These are phyloP conservation scores for Chaetomium strumarium DNA, from an alignment of 2,329 filamentous ascomycete genomes.

Conservation along the genomic window DNA sequence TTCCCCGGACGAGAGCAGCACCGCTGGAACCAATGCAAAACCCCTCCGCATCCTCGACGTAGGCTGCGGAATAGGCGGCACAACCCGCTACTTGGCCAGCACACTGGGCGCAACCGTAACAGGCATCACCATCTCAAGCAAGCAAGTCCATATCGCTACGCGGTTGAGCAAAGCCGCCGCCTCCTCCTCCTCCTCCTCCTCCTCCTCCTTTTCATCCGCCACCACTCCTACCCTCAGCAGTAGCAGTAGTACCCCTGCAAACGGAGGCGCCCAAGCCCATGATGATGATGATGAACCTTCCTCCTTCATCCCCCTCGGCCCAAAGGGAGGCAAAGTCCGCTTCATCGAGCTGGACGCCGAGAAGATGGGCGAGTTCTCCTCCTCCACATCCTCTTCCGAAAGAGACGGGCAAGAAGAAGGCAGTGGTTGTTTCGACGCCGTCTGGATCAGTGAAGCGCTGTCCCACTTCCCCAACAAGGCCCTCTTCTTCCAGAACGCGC, in stretches of 20 bases:
- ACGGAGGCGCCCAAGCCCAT: neutral
- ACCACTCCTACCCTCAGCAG: neutral
- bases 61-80: slow-evolving; percentile 56
- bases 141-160: slow-evolving; percentile 53
- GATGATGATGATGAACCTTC: too few relatives aligned
- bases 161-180: slow-evolving; percentile 37
- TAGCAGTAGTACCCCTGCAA: neutral
- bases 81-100: slow-evolving; percentile 49
- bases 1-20: slow-evolving; percentile 1
- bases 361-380: slow-evolving; percentile 51
- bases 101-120: slow-evolving; percentile 48
- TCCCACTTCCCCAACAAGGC: slow-evolving; percentile 55
- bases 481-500: slow-evolving; percentile 51
- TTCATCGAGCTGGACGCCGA: slow-evolving; percentile 57
- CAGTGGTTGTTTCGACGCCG: slow-evolving; percentile 41
- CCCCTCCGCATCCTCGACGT: slow-evolving; percentile 47
- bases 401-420: neutral
- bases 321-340: slow-evolving; percentile 38
- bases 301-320: slow-evolving; percentile 34
- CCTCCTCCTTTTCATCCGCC: neutral
- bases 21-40: neutral
- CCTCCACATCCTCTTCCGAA: slow-evolving; percentile 12
- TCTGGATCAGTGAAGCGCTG: slow-evolving; percentile 58
- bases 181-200: neutral
- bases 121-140: slow-evolving; percentile 54